Conservation (phyloP, 768 basidiomycete species). For the Auricularia auricula-judae region DNA sequence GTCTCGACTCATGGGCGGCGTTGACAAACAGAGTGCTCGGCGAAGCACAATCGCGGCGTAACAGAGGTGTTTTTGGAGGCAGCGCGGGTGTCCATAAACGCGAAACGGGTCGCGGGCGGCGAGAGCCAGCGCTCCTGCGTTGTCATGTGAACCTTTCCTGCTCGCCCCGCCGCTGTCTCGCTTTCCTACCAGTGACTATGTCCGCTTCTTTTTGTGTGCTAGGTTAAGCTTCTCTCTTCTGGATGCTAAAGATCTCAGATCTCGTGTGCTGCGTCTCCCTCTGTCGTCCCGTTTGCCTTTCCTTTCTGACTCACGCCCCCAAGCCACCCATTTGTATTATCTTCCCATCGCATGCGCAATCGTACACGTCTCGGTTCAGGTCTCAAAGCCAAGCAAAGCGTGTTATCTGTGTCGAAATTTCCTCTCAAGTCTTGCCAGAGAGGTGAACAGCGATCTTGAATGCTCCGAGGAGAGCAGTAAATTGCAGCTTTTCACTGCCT, state of each 20-base stretch:
- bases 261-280: not conserved
- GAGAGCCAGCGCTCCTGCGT: constrained; percentile 9
- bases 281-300: not conserved
- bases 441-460: constrained; percentile 86
- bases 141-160: not conserved
- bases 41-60: constrained; percentile 93
- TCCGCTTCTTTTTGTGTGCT: not conserved
- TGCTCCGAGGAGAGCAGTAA: constrained; percentile 81
- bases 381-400: no score
- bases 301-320: not conserved
- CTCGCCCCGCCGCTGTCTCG: not conserved
- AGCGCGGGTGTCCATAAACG: constrained; percentile 71
- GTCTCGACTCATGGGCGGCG: constrained; percentile 1
- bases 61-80: constrained; percentile 89
- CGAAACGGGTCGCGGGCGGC: constrained; percentile 14
- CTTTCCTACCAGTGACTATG: no score
- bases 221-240: not conserved
- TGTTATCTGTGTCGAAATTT: no score
- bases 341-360: not conserved
- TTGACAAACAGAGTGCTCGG: constrained; percentile 70
- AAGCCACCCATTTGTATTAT: not conserved
- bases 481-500: constrained; percentile 86
- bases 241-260: not conserved
- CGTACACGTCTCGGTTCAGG: not conserved
- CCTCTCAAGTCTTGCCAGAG: not conserved